Evolutionary conservation across 1,139 yeast genomes (phyloP).

Genomic region (Torulaspora globosa): DNA sequence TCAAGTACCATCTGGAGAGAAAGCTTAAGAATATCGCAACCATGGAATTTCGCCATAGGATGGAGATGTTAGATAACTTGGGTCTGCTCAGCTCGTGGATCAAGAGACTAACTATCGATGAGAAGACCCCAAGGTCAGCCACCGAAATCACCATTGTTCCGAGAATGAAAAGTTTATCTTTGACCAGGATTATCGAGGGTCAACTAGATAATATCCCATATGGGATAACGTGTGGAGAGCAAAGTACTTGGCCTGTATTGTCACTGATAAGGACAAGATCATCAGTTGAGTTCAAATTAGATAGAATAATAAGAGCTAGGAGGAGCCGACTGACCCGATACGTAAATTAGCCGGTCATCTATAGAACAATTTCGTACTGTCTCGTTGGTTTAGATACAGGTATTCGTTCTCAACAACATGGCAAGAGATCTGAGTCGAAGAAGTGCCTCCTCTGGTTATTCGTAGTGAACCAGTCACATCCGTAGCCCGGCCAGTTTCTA

Average conservation of each 20-base stretch:
- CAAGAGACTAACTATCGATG: conserved; percentile 80
- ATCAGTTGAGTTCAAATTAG: conserved; percentile 83
- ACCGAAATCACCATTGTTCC: conserved; percentile 90
- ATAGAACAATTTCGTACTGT: conserved; percentile 42
- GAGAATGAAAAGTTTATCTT: conserved; percentile 69
- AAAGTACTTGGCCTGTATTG: conserved; percentile 89
- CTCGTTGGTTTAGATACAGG: conserved; percentile 58
- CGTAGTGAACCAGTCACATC: conserved; percentile 74
- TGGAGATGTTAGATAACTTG: conserved; percentile 71
- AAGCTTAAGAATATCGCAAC: conserved; percentile 41
- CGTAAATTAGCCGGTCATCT: conserved; percentile 28
- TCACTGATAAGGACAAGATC: conserved; percentile 86
- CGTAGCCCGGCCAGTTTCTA: conserved; percentile 75
- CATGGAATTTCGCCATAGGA: conserved; percentile 77
- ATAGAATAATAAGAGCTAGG: conserved; percentile 44
- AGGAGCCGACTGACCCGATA: conserved; percentile 40
- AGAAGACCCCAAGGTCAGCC: conserved; percentile 70
- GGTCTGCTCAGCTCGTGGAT: conserved; percentile 71
- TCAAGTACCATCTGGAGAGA: conserved; percentile 42
- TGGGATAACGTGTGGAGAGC: conserved; percentile 88
- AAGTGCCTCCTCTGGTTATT: conserved; percentile 51
- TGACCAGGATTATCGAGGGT: conserved; percentile 52
- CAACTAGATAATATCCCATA: conserved; percentile 73
- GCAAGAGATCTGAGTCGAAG: conserved; percentile 29
- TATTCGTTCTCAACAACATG: conserved; percentile 58